Evolutionary conservation across 2,329 filamentous ascomycete species (phyloP).

Genomic region (Pseudogymnoascus sp.): DNA sequence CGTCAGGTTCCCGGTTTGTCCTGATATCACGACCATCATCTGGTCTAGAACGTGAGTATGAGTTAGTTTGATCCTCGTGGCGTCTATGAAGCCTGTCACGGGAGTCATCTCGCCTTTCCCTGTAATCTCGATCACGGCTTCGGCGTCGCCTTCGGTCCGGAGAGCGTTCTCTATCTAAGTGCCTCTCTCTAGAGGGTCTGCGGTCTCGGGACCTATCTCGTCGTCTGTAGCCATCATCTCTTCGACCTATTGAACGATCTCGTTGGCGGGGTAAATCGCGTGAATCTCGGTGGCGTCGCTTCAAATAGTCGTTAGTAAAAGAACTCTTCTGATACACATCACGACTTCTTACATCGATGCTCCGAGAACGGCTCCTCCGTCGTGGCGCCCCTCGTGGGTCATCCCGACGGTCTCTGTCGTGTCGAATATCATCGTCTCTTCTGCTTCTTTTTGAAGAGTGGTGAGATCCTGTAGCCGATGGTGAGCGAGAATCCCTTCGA

Average conservation of each 20-base stretch:
- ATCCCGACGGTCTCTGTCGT: constrained; percentile 43
- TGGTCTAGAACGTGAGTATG: constrained; percentile 55
- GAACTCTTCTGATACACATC: constrained; percentile 14
- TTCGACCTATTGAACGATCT: constrained; percentile 61
- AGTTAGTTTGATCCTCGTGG: constrained; percentile 65
- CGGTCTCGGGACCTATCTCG: constrained; percentile 58
- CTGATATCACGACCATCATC: constrained; percentile 54
- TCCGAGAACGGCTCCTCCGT: constrained; percentile 53
- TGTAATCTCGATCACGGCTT: constrained; percentile 62
- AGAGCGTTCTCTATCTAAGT: constrained; percentile 50
- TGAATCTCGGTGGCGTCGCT: constrained; percentile 50
- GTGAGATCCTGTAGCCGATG: constrained; percentile 86
- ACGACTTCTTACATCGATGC: constrained; percentile 46
- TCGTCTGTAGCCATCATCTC: constrained; percentile 55
- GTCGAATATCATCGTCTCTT: constrained; percentile 41
- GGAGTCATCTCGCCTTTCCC: constrained; percentile 64
- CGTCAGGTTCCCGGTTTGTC: constrained; percentile 39
- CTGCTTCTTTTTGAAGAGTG: constrained; percentile 53
- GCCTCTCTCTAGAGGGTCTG: constrained; percentile 48
- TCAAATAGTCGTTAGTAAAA: constrained; percentile 35
- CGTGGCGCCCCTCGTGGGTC: constrained; percentile 40
- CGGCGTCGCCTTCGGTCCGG: constrained; percentile 48
- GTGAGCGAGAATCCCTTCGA: constrained; percentile 66
- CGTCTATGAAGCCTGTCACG: constrained; percentile 55
- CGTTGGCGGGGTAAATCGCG: constrained; percentile 54